These are phyloP conservation scores for Populus hybrid DNA, from an alignment of 441 rosid species.

Conservation along the genomic window DNA sequence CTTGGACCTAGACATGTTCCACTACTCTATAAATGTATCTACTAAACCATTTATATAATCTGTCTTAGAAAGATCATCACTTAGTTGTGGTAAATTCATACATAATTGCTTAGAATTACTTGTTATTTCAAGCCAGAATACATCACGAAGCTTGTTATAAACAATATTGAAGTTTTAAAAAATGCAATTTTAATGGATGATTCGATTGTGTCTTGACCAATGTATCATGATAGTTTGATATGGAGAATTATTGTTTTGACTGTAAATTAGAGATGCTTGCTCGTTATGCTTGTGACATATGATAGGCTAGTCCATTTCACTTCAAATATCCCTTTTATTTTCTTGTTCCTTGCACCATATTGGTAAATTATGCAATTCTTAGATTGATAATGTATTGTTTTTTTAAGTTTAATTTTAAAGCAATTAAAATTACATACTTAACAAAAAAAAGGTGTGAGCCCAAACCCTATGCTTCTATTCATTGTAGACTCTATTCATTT, in stretches of 20 bases:
- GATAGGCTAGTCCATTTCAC: constrained; percentile 55
- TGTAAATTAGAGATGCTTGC: constrained; percentile 75
- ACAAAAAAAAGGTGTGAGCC: not conserved
- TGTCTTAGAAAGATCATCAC: too few relatives aligned
- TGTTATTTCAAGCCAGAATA: not conserved
- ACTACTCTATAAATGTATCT: too few relatives aligned
- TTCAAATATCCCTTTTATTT: constrained; percentile 5
- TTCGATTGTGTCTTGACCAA: constrained; percentile 51
- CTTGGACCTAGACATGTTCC: too few relatives aligned
- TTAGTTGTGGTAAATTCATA: too few relatives aligned
- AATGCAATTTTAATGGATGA: constrained; percentile 62
- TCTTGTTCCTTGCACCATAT: not conserved
- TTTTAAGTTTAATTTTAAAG: not conserved
- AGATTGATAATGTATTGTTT: not conserved
- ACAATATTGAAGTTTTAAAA: constrained; percentile 84
- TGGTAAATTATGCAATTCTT: not conserved
- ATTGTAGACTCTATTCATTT: not conserved
- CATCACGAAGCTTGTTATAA: constrained; percentile 91
- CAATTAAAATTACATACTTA: not conserved
- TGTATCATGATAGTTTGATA: constrained; percentile 88
- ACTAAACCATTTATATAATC: too few relatives aligned
- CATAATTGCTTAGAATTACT: too few relatives aligned
- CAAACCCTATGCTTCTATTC: not conserved
- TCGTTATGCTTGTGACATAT: constrained; percentile 75
- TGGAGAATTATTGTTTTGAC: constrained; percentile 89